A percentile compares a stretch with the other conserved stretches of the same genome.
Evolutionary conservation across 176 grass and related monocot species (phyloP).

Genomic region (Carex cristatella): DNA sequence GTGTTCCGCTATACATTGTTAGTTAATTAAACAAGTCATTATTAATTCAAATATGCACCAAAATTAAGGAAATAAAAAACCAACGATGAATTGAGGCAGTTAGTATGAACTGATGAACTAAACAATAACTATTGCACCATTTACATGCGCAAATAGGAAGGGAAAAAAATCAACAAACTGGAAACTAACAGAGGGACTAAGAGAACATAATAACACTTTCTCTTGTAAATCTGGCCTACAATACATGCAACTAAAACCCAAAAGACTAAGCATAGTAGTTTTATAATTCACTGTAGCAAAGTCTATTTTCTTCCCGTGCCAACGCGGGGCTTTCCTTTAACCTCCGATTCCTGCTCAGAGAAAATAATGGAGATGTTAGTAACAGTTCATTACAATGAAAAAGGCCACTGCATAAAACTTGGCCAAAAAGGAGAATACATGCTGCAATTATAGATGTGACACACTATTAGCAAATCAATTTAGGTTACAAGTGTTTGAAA

Average conservation of each 20-base stretch:
- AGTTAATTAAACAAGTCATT: background rate
- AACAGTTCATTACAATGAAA: background rate
- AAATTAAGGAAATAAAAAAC: background rate
- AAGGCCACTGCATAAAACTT: background rate
- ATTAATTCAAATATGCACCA: background rate
- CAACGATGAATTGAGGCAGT: background rate
- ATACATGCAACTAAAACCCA: background rate
- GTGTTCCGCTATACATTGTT: background rate
- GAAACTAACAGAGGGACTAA: background rate
- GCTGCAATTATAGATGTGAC: background rate
- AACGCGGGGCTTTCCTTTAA: constrained; percentile 78
- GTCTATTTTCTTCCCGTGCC: constrained; percentile 48
- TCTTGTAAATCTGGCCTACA: background rate
- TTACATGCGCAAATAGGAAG: background rate
- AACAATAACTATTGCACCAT: background rate
- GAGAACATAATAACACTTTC: background rate
- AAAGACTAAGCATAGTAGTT: background rate
- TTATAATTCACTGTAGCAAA: background rate
- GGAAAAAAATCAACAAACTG: background rate
- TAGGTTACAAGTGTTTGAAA: background rate
- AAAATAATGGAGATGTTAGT: background rate
- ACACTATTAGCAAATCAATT: background rate
- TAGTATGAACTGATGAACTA: background rate
- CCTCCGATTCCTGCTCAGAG: constrained; percentile 67
- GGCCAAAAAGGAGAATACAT: background rate